These are phyloP conservation scores for Gyrodon lividus DNA, from an alignment of 768 basidiomycete species.

Conservation along the genomic window DNA sequence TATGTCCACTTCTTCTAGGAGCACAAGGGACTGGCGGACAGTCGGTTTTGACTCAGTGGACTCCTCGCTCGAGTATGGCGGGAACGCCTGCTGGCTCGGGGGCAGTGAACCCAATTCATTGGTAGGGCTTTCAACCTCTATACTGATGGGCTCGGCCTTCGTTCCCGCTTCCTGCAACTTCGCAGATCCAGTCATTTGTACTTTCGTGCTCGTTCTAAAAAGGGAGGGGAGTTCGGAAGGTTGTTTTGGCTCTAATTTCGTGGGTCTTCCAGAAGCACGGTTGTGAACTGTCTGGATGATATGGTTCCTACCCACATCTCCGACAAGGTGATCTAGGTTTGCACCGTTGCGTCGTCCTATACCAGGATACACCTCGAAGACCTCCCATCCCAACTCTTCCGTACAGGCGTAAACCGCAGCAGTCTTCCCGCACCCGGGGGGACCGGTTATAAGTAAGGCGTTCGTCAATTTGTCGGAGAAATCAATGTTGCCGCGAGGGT, in stretches of 20 bases:
- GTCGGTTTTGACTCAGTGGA: constrained; percentile 18
- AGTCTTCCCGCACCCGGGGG: constrained; percentile 86
- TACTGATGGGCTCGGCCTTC: constrained; percentile 19
- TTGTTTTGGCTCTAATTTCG: constrained; percentile 7
- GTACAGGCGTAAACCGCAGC: constrained; percentile 92
- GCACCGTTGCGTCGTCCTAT: constrained; percentile 85
- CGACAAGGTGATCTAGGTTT: constrained; percentile 76
- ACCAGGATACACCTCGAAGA: constrained; percentile 96
- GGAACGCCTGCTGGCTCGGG: constrained; percentile 3
- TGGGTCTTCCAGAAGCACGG: constrained; percentile 5
- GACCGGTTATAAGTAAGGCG: constrained; percentile 82
- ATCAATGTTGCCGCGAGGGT: constrained; percentile 11
- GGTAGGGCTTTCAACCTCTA: constrained; percentile 14
- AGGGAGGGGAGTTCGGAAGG: constrained; percentile 14
- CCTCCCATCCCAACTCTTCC: constrained; percentile 90
- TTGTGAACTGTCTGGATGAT: constrained; percentile 48
- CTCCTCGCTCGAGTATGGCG: neutral
- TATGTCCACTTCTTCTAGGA: constrained; percentile 95
- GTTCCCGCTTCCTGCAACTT: constrained; percentile 13
- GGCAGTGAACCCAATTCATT: constrained; percentile 1
- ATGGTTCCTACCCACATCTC: constrained; percentile 94
- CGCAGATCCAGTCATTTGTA: neutral
- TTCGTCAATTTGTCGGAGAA: constrained; percentile 66
- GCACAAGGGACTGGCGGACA: constrained; percentile 80
- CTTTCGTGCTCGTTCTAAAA: constrained; percentile 14